These are phyloP conservation scores for Teratosphaeria epicoccoides DNA, from an alignment of 2,329 filamentous ascomycete genomes.

Conservation along the genomic window DNA sequence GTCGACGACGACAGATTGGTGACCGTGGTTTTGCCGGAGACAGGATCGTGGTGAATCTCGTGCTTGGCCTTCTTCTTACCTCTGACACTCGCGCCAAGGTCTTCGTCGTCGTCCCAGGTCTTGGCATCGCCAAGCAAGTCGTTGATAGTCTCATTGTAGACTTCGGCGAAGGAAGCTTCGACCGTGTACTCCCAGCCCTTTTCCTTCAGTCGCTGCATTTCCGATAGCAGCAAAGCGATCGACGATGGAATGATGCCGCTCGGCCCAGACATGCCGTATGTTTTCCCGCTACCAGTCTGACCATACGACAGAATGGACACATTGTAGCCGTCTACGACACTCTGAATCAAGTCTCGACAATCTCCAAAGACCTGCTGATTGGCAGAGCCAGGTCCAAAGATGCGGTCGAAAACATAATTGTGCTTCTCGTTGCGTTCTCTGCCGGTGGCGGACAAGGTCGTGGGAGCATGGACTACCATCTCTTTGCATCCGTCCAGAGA, in stretches of 20 bases:
- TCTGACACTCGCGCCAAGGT: slow-evolving; percentile 14
- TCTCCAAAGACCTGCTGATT: slow-evolving; percentile 90
- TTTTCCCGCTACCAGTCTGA: slow-evolving; percentile 95
- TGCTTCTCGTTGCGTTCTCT: slow-evolving; percentile 67
- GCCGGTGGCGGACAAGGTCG: slow-evolving; percentile 72
- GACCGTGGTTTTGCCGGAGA: slow-evolving; percentile 70
- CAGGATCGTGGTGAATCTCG: slow-evolving; percentile 78
- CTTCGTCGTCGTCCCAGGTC: slow-evolving; percentile 43
- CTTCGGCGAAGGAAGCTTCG: slow-evolving; percentile 91
- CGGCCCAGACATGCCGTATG: slow-evolving; percentile 80
- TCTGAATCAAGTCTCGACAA: slow-evolving; percentile 93
- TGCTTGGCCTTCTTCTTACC: slow-evolving; percentile 59
- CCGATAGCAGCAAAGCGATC: slow-evolving; percentile 86
- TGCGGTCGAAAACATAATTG: slow-evolving; percentile 83
- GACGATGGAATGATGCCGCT: slow-evolving; percentile 95
- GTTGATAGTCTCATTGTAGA: slow-evolving; percentile 96
- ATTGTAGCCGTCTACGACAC: slow-evolving; percentile 92
- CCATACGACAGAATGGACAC: slow-evolving; percentile 99
- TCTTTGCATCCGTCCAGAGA: slow-evolving; percentile 72
- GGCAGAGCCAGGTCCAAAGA: slow-evolving; percentile 66
- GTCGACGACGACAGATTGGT: slow-evolving; percentile 66
- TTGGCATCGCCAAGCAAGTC: slow-evolving; percentile 69
- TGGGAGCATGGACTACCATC: slow-evolving; percentile 70
- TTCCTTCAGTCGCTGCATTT: slow-evolving; percentile 68
- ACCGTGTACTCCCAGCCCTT: slow-evolving; percentile 93